Conservation (phyloP, 306 rosid genomes). For the Betula pendula region DNA sequence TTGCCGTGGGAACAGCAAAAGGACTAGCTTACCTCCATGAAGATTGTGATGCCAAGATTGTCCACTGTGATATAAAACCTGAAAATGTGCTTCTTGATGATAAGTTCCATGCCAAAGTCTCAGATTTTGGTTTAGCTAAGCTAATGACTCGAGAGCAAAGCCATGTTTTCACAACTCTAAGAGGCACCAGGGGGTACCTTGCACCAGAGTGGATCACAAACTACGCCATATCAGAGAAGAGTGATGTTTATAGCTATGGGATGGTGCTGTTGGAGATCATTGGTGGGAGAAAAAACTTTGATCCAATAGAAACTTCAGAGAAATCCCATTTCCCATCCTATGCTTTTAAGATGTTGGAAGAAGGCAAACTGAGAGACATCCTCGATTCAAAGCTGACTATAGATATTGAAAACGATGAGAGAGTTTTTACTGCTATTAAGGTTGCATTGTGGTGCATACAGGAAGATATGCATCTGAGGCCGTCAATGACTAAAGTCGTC, state of each 20-base stretch:
- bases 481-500: constrained; percentile 82
- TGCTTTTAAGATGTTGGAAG: constrained; percentile 85
- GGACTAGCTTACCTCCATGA: constrained; percentile 89
- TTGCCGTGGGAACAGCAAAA: constrained; percentile 90
- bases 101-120: constrained; percentile 73
- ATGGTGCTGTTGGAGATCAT: constrained; percentile 85
- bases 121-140: constrained; percentile 89
- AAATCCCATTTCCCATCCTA: constrained; percentile 76
- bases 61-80: constrained; percentile 94
- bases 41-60: constrained; percentile 83
- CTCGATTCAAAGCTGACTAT: constrained; percentile 45
- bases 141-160: constrained; percentile 87
- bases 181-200: constrained; percentile 89
- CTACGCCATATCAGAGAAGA: constrained; percentile 92
- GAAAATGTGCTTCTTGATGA: constrained; percentile 89
- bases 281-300: constrained; percentile 84
- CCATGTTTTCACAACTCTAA: constrained; percentile 82
- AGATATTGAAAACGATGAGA: constrained; percentile 40
- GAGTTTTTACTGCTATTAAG: constrained; percentile 49
- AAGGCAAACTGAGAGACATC: constrained; percentile 62
- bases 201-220: constrained; percentile 98
- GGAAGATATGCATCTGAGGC: constrained; percentile 80
- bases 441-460: constrained; percentile 94
- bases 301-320: constrained; percentile 55
- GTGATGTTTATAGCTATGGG: constrained; percentile 90